Evolutionary conservation across 306 rosid species (phyloP).

Genomic region (Trifolium pratense): DNA sequence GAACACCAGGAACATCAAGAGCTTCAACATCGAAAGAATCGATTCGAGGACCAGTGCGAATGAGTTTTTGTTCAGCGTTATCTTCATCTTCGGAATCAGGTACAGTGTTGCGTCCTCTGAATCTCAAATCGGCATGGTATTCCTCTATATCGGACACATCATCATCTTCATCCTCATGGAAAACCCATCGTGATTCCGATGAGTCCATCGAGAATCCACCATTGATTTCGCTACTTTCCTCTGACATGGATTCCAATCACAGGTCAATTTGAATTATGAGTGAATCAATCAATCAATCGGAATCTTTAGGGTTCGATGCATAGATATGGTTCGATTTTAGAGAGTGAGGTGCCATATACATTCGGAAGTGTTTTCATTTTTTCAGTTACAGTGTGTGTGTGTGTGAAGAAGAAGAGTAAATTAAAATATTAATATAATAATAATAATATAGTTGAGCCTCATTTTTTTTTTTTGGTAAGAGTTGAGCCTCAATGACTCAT

Average conservation of each 20-base stretch:
- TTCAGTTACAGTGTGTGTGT: too few species aligned
- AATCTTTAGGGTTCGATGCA: too few species aligned
- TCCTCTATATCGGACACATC: slow-evolving; percentile 49
- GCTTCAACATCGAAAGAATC: slow-evolving; percentile 99
- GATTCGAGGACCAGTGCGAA: slow-evolving; percentile 93
- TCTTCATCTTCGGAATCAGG: slow-evolving; percentile 88
- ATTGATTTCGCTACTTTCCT: slow-evolving; percentile 45
- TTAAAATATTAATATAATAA: too few species aligned
- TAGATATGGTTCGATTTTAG: too few species aligned
- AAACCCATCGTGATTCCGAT: slow-evolving; percentile 55
- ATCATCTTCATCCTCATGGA: slow-evolving; percentile 55
- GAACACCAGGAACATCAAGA: slow-evolving; percentile 90
- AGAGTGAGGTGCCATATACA: too few species aligned
- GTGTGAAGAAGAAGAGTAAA: too few species aligned
- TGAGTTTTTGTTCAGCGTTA: slow-evolving; percentile 76
- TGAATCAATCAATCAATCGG: too few species aligned
- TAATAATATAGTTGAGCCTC: too few species aligned
- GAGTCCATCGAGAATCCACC: slow-evolving; percentile 55
- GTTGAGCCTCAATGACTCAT: too few species aligned
- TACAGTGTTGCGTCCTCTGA: slow-evolving; percentile 3
- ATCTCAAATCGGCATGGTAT: slow-evolving; percentile 36
- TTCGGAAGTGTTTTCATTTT: too few species aligned
- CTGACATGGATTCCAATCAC: slow-evolving; percentile 35
- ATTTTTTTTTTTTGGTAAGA: too few species aligned
- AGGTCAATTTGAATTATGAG: too few species aligned